Evolutionary conservation across 164 flowering plant species (phyloP).

Genomic region (Kalanchoe fedtschenkoi): DNA sequence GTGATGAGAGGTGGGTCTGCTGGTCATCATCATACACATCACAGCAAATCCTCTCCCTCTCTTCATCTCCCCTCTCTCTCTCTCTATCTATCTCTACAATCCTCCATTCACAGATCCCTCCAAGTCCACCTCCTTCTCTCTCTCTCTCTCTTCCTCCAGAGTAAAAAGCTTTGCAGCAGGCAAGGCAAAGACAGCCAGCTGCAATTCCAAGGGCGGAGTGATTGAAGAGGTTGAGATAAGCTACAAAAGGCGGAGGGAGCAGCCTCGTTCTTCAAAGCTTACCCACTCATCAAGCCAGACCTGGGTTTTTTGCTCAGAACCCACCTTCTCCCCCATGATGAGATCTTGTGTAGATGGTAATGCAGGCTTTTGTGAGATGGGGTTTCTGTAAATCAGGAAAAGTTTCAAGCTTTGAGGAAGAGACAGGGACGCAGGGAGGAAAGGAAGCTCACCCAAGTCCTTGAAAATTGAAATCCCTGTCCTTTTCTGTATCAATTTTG

Average conservation of each 20-base stretch:
- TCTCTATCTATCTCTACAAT: not conserved
- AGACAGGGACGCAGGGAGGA: not conserved
- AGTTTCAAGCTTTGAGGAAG: conserved; percentile 10
- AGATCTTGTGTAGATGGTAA: conserved; percentile 7
- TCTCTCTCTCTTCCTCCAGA: conserved; percentile 10
- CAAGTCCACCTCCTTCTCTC: no score
- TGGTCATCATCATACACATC: conserved; percentile 28
- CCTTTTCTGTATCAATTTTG: conserved; percentile 4
- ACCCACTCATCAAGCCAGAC: no score
- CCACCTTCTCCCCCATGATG: conserved; percentile 9
- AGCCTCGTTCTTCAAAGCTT: no score
- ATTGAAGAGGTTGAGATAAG: no score
- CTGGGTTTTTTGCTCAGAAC: not conserved
- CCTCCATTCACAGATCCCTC: conserved; percentile 5
- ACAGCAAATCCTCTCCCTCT: conserved; percentile 7
- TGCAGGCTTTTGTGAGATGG: conserved; percentile 11
- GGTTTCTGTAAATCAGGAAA: conserved; percentile 10
- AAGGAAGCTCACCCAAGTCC: conserved; percentile 3
- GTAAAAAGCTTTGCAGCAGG: conserved; percentile 7
- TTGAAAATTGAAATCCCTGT: conserved; percentile 3
- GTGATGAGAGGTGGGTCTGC: conserved; percentile 15
- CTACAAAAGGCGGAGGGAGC: no score
- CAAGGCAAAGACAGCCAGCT: conserved; percentile 2
- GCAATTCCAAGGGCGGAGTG: conserved; percentile 7
- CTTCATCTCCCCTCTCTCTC: conserved; percentile 14